These are phyloP conservation scores for Colletotrichum sp. DNA, from an alignment of 2,329 filamentous ascomycete genomes.

Conservation along the genomic window DNA sequence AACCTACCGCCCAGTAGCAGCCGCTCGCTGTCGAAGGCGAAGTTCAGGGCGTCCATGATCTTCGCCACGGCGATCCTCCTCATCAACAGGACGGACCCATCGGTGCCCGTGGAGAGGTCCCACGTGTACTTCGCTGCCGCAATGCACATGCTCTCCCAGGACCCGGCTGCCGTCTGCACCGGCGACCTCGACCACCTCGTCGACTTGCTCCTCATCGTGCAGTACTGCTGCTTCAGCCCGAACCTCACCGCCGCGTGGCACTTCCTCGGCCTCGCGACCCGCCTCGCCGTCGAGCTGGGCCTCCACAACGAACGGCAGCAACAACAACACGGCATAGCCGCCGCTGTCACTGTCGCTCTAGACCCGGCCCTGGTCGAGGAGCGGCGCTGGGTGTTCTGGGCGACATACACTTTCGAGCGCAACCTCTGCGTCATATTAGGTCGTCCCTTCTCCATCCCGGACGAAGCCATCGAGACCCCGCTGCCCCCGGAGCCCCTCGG, in stretches of 20 bases:
- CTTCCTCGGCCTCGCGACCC: constrained; percentile 16
- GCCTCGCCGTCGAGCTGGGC: constrained; percentile 14
- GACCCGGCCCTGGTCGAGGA: background rate
- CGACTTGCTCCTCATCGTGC: constrained; percentile 16
- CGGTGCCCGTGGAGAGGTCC: constrained; percentile 2
- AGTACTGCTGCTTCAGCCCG: constrained; percentile 16
- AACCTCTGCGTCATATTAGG: constrained; percentile 22
- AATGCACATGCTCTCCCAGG: background rate
- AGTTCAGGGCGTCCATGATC: constrained; percentile 9
- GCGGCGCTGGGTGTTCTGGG: constrained; percentile 20
- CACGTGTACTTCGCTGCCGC: constrained; percentile 17
- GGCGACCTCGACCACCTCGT: constrained; percentile 14
- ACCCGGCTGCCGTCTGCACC: constrained; percentile 8
- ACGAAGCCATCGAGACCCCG: constrained; percentile 19
- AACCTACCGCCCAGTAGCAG: background rate
- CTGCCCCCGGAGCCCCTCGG: background rate
- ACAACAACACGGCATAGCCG: background rate
- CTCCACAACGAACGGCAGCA: constrained; percentile 6
- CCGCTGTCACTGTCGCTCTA: accelerated
- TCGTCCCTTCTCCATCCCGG: constrained; percentile 18
- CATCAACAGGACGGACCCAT: constrained; percentile 19
- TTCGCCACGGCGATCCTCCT: constrained; percentile 15
- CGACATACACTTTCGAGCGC: constrained; percentile 18
- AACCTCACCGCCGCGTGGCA: constrained; percentile 21
- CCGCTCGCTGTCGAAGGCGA: background rate